Conservation (phyloP, 441 rosid species). For the Isatis lusitanica region DNA sequence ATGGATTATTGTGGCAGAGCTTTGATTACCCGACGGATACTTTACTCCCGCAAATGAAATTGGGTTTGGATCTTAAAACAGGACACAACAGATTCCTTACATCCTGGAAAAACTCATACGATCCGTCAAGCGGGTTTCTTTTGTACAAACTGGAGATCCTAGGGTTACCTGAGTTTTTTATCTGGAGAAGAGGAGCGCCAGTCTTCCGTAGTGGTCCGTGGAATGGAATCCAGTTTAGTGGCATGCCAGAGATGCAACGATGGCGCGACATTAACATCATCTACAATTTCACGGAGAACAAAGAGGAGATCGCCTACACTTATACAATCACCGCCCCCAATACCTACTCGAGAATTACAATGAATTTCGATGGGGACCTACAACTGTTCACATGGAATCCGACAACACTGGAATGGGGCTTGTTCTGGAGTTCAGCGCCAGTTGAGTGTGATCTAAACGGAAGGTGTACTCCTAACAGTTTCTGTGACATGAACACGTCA, state of each 20-base stretch:
- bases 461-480: constrained; percentile 65
- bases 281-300: constrained; percentile 43
- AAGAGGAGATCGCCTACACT: constrained; percentile 48
- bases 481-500: constrained; percentile 61
- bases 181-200: too few relatives aligned
- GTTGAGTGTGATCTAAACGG: constrained; percentile 70
- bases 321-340: constrained; percentile 30
- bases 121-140: too few relatives aligned
- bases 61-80: too few relatives aligned
- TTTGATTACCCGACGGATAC: too few relatives aligned
- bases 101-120: neutral
- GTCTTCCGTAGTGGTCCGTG: constrained; percentile 73
- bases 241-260: constrained; percentile 74
- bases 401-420: constrained; percentile 40
- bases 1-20: too few relatives aligned
- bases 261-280: constrained; percentile 35
- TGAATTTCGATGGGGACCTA: constrained; percentile 43
- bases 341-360: constrained; percentile 46
- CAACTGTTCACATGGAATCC: constrained; percentile 56
- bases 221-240: constrained; percentile 69
- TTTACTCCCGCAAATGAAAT: too few relatives aligned
- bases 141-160: constrained; percentile 38
- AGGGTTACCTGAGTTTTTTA: constrained; percentile 64
- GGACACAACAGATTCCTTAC: too few relatives aligned
- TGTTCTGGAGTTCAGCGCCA: constrained; percentile 64